Conservation (phyloP, 2,329 filamentous ascomycete genomes). For the Trichoderma gracile region DNA sequence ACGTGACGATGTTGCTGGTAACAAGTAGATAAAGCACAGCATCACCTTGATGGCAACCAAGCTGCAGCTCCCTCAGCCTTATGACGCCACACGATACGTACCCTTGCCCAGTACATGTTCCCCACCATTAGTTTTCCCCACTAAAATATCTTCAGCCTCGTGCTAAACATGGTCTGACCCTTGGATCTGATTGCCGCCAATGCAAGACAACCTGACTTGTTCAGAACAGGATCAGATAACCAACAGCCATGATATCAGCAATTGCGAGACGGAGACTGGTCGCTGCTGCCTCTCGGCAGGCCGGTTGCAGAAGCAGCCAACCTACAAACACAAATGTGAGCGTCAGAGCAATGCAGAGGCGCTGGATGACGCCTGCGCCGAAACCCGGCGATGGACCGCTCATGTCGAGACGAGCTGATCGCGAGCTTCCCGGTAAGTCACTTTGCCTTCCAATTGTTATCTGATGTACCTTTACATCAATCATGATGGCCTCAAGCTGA, state of each 20-base stretch:
- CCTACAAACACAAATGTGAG: neutral
- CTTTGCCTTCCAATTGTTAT: too few relatives aligned
- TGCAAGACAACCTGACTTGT: neutral
- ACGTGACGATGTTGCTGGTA: neutral
- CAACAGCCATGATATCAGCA: slow-evolving; percentile 28
- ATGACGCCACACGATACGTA: slow-evolving; percentile 22
- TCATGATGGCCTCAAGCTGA: neutral
- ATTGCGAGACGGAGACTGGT: slow-evolving; percentile 32
- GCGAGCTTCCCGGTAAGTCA: slow-evolving; percentile 62
- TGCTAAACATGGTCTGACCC: slow-evolving; percentile 19
- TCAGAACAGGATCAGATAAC: neutral
- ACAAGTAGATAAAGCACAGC: neutral
- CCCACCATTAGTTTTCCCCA: neutral
- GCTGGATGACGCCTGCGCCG: slow-evolving; percentile 56
- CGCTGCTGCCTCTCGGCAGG: slow-evolving; percentile 30
- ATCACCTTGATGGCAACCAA: slow-evolving; percentile 5
- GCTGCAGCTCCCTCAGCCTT: slow-evolving; percentile 12
- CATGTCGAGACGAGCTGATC: slow-evolving; percentile 64
- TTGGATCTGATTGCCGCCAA: neutral
- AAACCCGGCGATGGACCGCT: slow-evolving; percentile 62
- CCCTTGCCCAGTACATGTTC: neutral
- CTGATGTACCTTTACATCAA: neutral
- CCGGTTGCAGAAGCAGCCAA: slow-evolving; percentile 24
- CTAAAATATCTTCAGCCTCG: slow-evolving; percentile 24
- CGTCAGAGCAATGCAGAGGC: slow-evolving; percentile 40